Conservation (phyloP, 2,329 filamentous ascomycete genomes). For the Sporothrix humicola region DNA sequence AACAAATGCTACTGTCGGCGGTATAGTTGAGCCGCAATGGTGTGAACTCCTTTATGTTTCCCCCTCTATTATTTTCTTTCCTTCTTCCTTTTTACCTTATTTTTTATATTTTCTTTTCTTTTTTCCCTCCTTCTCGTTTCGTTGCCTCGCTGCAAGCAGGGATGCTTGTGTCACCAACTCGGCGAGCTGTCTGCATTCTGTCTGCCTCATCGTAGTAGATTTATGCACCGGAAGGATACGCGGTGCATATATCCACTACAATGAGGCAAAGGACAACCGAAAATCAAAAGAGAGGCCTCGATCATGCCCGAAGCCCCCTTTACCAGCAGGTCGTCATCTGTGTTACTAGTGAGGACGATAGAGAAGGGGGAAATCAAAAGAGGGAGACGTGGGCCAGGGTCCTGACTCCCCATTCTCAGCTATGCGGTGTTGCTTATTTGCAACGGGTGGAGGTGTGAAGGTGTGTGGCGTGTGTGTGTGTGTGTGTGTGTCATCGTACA, state of each 20-base stretch:
- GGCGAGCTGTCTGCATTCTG: not conserved
- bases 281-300: not conserved
- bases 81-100: not conserved
- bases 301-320: not conserved
- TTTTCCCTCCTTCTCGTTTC: not conserved
- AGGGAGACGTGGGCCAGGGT: not conserved
- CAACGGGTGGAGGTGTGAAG: not conserved
- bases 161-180: slow-evolving; percentile 10
- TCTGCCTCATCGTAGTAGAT: not conserved
- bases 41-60: not conserved
- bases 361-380: no score
- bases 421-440: not conserved
- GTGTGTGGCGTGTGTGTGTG: not conserved
- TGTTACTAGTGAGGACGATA: not conserved
- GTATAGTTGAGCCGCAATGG: slow-evolving; percentile 5
- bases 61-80: not conserved
- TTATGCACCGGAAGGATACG: not conserved
- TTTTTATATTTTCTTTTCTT: no score
- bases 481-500: not conserved
- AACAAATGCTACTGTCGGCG: no score
- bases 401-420: not conserved
- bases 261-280: not conserved
- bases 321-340: slow-evolving; percentile 5
- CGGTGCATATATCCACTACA: not conserved
- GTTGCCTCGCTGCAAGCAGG: slow-evolving; percentile 1